Base-by-base conservation (phyloP, 257 asterid genomes). In the Phtheirospermum japonicum region DNA sequence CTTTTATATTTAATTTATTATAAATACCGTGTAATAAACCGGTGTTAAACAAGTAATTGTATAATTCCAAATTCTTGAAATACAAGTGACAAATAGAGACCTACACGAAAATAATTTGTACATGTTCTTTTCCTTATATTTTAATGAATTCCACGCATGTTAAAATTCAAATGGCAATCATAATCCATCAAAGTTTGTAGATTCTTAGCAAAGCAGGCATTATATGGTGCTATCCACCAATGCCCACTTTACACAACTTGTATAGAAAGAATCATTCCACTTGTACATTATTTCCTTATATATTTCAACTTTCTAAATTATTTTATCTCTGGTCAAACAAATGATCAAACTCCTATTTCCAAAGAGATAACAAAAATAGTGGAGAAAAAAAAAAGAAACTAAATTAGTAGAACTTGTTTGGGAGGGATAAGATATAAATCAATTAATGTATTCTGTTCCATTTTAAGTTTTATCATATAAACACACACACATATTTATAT, bases 221-320 rank as follows among this genome's bases (percentile, higher is more conserved):
- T 17, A 34, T 20, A 70, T n/a, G 65, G 81, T 74, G 79, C 66
- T 49, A 37, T 80, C 73, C 86, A 75, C 67, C 81, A 64, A 59
- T 69, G 68, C 32, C 75, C 80, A 76, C 79, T 54, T 58, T 55
- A 53, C 77, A 69, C 80, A 61, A 76, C 75, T 75, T 74, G 82
- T 26, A 33, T 6, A 48, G 51, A 64, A 64, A 65, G 11, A 13
- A 45, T 45, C 51, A 45, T 45, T 45, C 49, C 49, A 3, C 13
- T 10, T 42, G 13, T 13, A 57, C 26, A 55, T 66, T 66, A 40
- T 46, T 64, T 37, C 59, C n/a, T n/a, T n/a, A n/a, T n/a, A n/a
- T n/a, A 10, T 10, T 23, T 23, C 28, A 23, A 3, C 28, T 23
- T 23, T 23, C 1, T 23, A 13, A 13, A n/a, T 14, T 14, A 42